Evolutionary conservation across 768 basidiomycete genomes (phyloP).

Genomic region (Lanmaoa rubissima): DNA sequence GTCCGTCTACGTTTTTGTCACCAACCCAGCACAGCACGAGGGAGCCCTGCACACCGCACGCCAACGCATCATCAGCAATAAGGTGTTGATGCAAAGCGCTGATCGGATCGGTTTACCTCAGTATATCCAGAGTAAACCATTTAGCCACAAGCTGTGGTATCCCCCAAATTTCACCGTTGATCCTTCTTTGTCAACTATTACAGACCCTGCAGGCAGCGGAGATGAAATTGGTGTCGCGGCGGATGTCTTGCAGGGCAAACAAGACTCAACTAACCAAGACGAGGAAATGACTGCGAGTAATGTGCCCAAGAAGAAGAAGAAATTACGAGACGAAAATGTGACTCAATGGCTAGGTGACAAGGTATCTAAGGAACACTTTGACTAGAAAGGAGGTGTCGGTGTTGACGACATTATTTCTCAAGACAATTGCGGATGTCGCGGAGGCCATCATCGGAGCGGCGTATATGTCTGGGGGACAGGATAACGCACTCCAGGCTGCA

Average conservation of each 20-base stretch:
- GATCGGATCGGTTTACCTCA: slow-evolving; percentile 59
- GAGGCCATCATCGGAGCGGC: slow-evolving; percentile 86
- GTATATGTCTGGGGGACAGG: slow-evolving; percentile 69
- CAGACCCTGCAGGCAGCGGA: slow-evolving; percentile 30
- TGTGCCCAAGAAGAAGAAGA: slow-evolving; percentile 40
- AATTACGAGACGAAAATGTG: slow-evolving; percentile 40
- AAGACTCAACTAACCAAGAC: slow-evolving; percentile 12
- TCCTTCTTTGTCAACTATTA: slow-evolving; percentile 15
- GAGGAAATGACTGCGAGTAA: slow-evolving; percentile 6
- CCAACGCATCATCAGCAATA: slow-evolving; percentile 74
- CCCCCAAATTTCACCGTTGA: slow-evolving; percentile 45
- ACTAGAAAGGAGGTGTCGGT: background rate
- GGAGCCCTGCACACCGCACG: slow-evolving; percentile 65
- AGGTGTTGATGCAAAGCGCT: slow-evolving; percentile 55
- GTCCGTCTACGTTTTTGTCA: slow-evolving; percentile 72
- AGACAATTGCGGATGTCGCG: slow-evolving; percentile 82
- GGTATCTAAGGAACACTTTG: slow-evolving; percentile 37
- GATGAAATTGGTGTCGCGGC: slow-evolving; percentile 25
- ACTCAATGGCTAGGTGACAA: slow-evolving; percentile 74
- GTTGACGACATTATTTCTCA: slow-evolving; percentile 14
- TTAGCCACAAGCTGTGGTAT: slow-evolving; percentile 64
- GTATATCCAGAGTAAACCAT: slow-evolving; percentile 72
- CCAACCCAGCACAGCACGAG: slow-evolving; percentile 61
- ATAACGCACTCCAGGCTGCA: slow-evolving; percentile 59
- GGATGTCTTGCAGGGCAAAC: slow-evolving; percentile 9